Conservation (phyloP, 768 basidiomycete species). For the Phylloporus sp. region DNA sequence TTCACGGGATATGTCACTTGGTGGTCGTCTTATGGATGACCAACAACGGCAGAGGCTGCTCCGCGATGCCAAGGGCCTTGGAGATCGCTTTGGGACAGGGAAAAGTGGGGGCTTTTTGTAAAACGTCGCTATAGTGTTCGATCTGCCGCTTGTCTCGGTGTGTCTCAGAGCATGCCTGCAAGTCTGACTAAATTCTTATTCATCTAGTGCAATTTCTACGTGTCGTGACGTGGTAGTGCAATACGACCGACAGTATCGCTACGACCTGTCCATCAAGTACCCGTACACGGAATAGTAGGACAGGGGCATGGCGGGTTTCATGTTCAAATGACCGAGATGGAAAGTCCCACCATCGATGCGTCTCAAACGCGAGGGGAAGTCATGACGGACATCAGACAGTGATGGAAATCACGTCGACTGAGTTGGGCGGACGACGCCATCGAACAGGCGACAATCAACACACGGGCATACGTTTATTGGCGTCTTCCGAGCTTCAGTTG, state of each 20-base stretch:
- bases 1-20: constrained; percentile 80
- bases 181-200: neutral
- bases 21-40: constrained; percentile 89
- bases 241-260: constrained; percentile 1
- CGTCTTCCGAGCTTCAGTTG: neutral
- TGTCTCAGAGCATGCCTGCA: constrained; percentile 8
- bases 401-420: constrained; percentile 6
- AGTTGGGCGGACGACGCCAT: neutral
- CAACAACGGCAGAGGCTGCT: constrained; percentile 71
- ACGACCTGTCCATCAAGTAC: neutral
- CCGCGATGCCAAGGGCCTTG: constrained; percentile 73
- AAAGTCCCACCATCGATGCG: neutral
- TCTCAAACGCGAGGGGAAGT: constrained; percentile 4
- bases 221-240: neutral
- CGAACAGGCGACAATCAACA: no score
- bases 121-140: constrained; percentile 7
- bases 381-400: constrained; percentile 1
- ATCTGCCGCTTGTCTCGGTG: constrained; percentile 3
- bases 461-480: neutral
- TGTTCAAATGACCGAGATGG: constrained; percentile 1
- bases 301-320: constrained; percentile 15
- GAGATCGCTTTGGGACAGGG: constrained; percentile 77
- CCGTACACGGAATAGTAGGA: constrained; percentile 1
- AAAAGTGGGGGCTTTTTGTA: constrained; percentile 61
- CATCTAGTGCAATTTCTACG: no score